Conservation (phyloP, 257 asterid species). For the Perilla frutescens region DNA sequence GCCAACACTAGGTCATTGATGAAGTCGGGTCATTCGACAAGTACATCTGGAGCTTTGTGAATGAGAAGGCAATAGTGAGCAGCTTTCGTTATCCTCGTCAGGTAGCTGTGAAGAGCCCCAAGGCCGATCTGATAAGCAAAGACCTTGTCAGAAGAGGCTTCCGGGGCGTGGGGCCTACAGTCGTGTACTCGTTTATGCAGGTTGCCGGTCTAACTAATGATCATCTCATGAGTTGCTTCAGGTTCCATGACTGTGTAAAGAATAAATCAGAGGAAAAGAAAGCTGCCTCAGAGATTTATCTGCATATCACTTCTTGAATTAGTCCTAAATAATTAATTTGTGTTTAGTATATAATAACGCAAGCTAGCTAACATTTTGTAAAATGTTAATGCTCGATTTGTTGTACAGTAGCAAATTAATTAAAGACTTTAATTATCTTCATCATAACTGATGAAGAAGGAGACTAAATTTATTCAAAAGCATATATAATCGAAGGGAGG, state of each 20-base stretch:
- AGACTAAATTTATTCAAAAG: too few species aligned
- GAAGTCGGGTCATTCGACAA: constrained; percentile 55
- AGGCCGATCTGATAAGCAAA: constrained; percentile 53
- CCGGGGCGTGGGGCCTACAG: constrained; percentile 50
- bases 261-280: constrained; percentile 21
- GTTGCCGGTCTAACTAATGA: constrained; percentile 57
- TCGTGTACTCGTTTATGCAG: constrained; percentile 58
- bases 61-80: constrained; percentile 44
- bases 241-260: constrained; percentile 45
- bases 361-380: too few species aligned
- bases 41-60: constrained; percentile 56
- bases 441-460: too few species aligned
- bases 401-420: too few species aligned
- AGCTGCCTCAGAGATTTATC: constrained; percentile 7
- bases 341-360: too few species aligned
- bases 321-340: too few species aligned
- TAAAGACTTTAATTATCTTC: too few species aligned
- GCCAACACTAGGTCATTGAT: constrained; percentile 39
- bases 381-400: too few species aligned
- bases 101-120: constrained; percentile 53
- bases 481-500: too few species aligned
- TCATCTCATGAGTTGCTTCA: constrained; percentile 53
- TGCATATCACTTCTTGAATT: constrained; percentile 30
- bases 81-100: constrained; percentile 48
- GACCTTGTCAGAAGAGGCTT: constrained; percentile 51